Evolutionary conservation across 208 protist genomes (phyloP), one percentile per base, ranked within the genome.

Genomic region (Acanthamoeba polyphaga): DNA sequence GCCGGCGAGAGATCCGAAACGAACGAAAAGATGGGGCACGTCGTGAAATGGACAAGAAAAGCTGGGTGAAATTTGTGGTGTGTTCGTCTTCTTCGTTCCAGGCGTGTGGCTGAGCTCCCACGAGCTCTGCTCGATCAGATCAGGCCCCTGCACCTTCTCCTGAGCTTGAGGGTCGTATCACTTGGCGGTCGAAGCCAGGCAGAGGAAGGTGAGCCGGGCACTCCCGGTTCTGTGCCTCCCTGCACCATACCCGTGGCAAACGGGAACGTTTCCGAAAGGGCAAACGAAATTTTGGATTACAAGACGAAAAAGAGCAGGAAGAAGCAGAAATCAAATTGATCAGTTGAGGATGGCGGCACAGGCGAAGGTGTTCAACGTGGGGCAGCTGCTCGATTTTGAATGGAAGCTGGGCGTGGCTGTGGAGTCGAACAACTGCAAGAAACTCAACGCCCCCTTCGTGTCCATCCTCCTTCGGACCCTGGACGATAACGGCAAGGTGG

Each of bases 341-440:
- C 22, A n/a, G n/a, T n/a, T n/a, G 53, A 58, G 7, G 2, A 66
- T 29, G 22, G 29, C 29, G 22, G 13, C 60, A 29, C 60, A 66
- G 43, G 29, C 27, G 22, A 94, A 80, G 80, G 34, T 76, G 43
- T 80, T 95, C 62, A 90, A 53, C 34, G 46, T 95, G n/a, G 93
- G 93, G 2, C 82, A 88, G 46, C 93, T 95, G 55, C 24, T 95
- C 53, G 93, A 95, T 58, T 76, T 95, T 60, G 93, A 95, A 78
- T 95, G 93, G 93, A 95, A 95, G 60, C 64, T 95, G 5, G 78
- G 93, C 49, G 93, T 95, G 0, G 93, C 93, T 15, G 80, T 90
- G 32, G 64, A 87, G 10, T 88, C 93, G 4, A 92, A 51, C 32
- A 95, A 95, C 93, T 95, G 93, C 78, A 66, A 90, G 51, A 34